Percentiles rank a stretch among this genome's conserved stretches.
phyloP scores from a whole-genome alignment of 257 asterid species.

The Eucommia ulmoides region DNA sequence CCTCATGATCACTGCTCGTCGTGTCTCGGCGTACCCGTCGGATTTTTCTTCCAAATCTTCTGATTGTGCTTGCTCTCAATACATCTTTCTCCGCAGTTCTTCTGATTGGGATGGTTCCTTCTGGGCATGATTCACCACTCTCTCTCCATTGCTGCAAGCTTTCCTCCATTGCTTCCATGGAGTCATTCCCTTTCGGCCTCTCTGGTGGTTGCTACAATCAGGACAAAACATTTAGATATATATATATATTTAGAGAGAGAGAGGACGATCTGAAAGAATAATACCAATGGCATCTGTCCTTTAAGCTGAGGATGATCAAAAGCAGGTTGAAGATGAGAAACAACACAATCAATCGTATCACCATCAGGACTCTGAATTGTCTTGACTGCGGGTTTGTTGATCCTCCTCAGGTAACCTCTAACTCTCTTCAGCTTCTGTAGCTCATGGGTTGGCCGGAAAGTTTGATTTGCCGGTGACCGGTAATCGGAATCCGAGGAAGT shows the following conservation, averaged over 20 bases:
- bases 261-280: not conserved
- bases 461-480: slow-evolving; percentile 27
- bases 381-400: slow-evolving; percentile 73
- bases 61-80: slow-evolving; percentile 37
- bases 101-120: slow-evolving; percentile 68
- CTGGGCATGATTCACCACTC: slow-evolving; percentile 66
- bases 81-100: slow-evolving; percentile 68
- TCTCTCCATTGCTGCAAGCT: slow-evolving; percentile 45
- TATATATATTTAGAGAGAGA: not conserved
- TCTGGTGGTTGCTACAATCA: slow-evolving; percentile 64
- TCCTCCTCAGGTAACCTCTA: slow-evolving; percentile 40
- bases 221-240: not conserved
- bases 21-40: slow-evolving; percentile 52
- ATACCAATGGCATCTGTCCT: slow-evolving; percentile 88
- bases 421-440: slow-evolving; percentile 35
- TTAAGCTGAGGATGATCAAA: slow-evolving; percentile 85
- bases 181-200: slow-evolving; percentile 51
- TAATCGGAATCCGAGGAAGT: slow-evolving; percentile 4
- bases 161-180: slow-evolving; percentile 19
- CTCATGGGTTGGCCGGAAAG: slow-evolving; percentile 45
- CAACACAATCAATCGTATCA: slow-evolving; percentile 66
- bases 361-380: slow-evolving; percentile 92
- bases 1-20: slow-evolving; percentile 88
- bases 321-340: slow-evolving; percentile 89
- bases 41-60: slow-evolving; percentile 69